These are phyloP conservation scores for Penicillium mononematosum DNA, from an alignment of 495 filamentous ascomycete species.

Conservation along the genomic window DNA sequence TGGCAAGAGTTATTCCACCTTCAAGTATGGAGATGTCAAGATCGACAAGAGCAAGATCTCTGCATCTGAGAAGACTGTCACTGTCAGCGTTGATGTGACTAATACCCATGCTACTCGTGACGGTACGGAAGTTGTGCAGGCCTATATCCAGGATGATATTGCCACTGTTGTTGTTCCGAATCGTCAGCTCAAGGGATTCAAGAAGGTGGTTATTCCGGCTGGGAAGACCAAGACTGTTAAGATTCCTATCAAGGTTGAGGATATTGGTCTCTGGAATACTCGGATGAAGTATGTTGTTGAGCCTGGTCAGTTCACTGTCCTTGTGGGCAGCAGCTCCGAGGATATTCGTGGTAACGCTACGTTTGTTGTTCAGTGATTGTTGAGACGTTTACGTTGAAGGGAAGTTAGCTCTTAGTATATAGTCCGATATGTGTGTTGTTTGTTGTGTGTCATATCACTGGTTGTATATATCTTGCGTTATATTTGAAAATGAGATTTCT, in stretches of 20 bases:
- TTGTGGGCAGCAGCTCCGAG: conserved; percentile 54
- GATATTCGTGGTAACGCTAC: conserved; percentile 57
- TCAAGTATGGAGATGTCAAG: conserved; percentile 51
- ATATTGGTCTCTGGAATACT: conserved; percentile 60
- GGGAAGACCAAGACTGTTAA: conserved; percentile 57
- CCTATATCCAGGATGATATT: conserved; percentile 62
- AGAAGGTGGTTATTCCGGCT: conserved; percentile 61
- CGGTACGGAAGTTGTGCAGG: conserved; percentile 67
- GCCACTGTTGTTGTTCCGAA: conserved; percentile 65
- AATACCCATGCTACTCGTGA: conserved; percentile 54
- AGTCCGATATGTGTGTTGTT: neutral
- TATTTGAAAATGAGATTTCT: neutral
- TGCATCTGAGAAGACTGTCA: conserved; percentile 39
- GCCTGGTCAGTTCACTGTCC: conserved; percentile 59
- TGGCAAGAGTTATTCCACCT: conserved; percentile 65
- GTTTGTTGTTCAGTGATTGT: conserved; percentile 44
- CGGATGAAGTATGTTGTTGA: conserved; percentile 68
- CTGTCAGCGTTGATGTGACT: conserved; percentile 53
- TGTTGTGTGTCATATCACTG: neutral
- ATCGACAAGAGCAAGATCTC: conserved; percentile 46
- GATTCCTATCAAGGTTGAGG: conserved; percentile 50
- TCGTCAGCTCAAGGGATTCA: conserved; percentile 64
- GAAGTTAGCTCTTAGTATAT: neutral
- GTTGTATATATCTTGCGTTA: neutral
- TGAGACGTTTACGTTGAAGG: neutral